phyloP scores from a whole-genome alignment of 306 rosid species.

The Quercus robur region DNA sequence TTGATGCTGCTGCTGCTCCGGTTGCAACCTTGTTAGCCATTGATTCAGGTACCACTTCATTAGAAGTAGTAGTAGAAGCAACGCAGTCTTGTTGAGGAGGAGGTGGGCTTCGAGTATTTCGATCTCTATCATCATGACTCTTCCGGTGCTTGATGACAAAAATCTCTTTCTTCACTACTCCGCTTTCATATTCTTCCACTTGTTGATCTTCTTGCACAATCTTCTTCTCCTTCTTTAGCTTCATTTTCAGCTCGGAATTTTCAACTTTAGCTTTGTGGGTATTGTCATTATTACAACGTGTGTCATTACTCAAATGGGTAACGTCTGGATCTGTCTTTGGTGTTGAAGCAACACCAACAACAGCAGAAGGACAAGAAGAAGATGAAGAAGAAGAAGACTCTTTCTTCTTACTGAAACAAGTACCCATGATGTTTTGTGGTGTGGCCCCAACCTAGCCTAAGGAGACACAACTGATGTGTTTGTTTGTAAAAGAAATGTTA shows the following conservation, averaged over 20 bases:
- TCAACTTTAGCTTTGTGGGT: constrained; percentile 23
- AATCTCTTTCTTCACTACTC: constrained; percentile 61
- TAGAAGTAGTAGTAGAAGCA: not conserved
- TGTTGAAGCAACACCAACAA: constrained; percentile 29
- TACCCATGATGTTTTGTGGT: constrained; percentile 56
- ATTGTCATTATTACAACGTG: not conserved
- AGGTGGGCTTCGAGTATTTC: constrained; percentile 25
- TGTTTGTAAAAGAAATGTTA: not conserved
- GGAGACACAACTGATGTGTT: not conserved
- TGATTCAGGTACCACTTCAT: not conserved
- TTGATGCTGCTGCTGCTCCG: not conserved
- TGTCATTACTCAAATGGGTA: not conserved
- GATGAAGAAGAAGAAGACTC: constrained; percentile 21
- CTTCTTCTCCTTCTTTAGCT: constrained; percentile 22
- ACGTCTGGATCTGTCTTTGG: constrained; percentile 20
- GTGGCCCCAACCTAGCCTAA: not conserved
- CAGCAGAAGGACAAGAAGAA: constrained; percentile 11
- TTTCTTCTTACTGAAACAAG: constrained; percentile 86
- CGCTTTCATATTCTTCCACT: constrained; percentile 6
- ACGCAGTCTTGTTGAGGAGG: constrained; percentile 4
- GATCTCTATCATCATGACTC: constrained; percentile 79
- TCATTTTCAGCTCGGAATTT: constrained; percentile 16
- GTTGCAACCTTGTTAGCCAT: constrained; percentile 15
- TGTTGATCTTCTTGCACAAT: constrained; percentile 16
- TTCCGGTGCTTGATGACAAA: constrained; percentile 76